phyloP scores from a whole-genome alignment of 2,329 filamentous ascomycete species.

The Aspergillus sp. region DNA sequence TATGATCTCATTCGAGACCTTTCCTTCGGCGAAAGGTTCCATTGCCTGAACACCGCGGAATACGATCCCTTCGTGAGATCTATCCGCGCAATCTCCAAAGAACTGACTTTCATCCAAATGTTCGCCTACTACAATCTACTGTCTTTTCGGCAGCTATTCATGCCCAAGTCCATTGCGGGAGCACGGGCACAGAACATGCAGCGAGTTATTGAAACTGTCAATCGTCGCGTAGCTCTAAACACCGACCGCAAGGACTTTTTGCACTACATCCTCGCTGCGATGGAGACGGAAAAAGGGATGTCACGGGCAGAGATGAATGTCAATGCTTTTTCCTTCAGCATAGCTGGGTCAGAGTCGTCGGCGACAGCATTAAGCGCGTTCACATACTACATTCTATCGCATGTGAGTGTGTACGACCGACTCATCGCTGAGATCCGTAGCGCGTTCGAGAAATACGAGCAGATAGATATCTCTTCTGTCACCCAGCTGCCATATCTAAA shows the following conservation, averaged over 20 bases:
- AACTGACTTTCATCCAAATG: constrained; percentile 4
- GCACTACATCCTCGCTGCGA: constrained; percentile 1
- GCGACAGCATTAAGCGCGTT: constrained; percentile 17
- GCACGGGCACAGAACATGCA: constrained; percentile 6
- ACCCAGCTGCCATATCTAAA: constrained; percentile 27
- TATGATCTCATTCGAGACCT: neutral
- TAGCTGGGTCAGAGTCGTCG: neutral
- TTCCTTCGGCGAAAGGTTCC: neutral
- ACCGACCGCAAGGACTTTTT: constrained; percentile 9
- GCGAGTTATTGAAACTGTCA: neutral
- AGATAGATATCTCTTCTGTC: constrained; percentile 22
- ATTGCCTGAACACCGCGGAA: neutral
- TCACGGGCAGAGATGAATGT: neutral
- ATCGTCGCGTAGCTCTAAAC: neutral
- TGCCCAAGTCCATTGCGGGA: neutral
- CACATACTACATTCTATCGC: constrained; percentile 27
- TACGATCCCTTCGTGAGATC: neutral
- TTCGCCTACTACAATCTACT: constrained; percentile 3
- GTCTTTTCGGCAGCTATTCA: neutral
- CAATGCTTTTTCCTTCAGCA: neutral
- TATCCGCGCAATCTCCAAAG: neutral
- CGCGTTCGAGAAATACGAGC: neutral
- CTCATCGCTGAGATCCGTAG: constrained; percentile 29
- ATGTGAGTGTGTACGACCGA: constrained; percentile 21
- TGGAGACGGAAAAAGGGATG: neutral